Conservation (phyloP, 495 filamentous ascomycete species). For the Penicillium pancosmium region DNA sequence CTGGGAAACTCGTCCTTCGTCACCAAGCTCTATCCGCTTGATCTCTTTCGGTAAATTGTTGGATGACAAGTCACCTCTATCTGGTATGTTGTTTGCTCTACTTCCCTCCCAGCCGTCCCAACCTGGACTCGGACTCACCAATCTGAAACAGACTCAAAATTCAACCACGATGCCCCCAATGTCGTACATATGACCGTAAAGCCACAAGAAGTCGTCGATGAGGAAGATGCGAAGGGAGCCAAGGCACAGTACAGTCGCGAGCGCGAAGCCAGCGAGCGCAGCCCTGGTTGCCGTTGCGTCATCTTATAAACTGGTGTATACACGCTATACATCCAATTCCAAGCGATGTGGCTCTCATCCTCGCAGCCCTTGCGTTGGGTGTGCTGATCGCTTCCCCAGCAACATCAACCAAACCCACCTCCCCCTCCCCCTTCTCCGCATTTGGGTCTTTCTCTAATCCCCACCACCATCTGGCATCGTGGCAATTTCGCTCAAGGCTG, state of each 20-base stretch:
- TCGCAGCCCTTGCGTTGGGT: constrained; percentile 1
- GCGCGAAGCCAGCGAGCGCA: constrained; percentile 61
- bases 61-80: constrained; percentile 81
- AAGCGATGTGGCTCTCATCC: neutral
- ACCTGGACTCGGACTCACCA: constrained; percentile 8
- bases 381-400: neutral
- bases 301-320: constrained; percentile 71
- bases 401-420: neutral
- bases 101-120: constrained; percentile 3
- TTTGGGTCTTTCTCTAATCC: neutral
- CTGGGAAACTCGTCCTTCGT: constrained; percentile 83
- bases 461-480: constrained; percentile 10
- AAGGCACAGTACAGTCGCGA: constrained; percentile 65
- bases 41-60: constrained; percentile 88
- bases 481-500: constrained; percentile 17
- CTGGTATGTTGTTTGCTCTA: constrained; percentile 50
- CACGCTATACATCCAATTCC: neutral
- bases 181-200: constrained; percentile 94
- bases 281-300: constrained; percentile 75
- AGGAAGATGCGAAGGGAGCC: constrained; percentile 79
- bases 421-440: neutral
- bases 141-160: constrained; percentile 67
- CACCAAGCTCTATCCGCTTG: constrained; percentile 80
- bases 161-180: constrained; percentile 70
- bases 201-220: constrained; percentile 85